phyloP scores from a whole-genome alignment of 2,329 filamentous ascomycete genomes.

The Periconia digitata region DNA sequence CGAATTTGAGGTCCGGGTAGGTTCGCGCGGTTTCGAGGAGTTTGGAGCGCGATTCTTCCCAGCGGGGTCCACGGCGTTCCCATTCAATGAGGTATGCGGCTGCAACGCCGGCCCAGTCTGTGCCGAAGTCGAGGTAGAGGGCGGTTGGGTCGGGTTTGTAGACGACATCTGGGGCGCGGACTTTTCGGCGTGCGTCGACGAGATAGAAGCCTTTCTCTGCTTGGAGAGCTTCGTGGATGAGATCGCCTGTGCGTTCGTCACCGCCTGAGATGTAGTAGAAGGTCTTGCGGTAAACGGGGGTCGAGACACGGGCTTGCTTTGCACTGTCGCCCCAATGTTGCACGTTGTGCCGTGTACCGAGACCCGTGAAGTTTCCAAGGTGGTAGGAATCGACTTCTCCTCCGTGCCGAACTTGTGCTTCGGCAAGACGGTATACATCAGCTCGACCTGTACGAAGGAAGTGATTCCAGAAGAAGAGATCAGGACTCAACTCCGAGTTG shows the following conservation, averaged over 20 bases:
- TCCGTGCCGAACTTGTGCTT: conserved; percentile 60
- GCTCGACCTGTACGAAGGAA: conserved; percentile 62
- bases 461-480: conserved; percentile 64
- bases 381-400: conserved; percentile 66
- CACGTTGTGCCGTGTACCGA: conserved; percentile 64
- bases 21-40: conserved; percentile 53
- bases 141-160: conserved; percentile 46
- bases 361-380: conserved; percentile 58
- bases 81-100: conserved; percentile 62
- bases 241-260: conserved; percentile 59
- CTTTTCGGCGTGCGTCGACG: conserved; percentile 62
- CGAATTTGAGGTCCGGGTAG: conserved; percentile 58
- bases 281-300: conserved; percentile 58
- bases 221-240: conserved; percentile 56
- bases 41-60: conserved; percentile 56
- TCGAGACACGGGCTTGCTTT: conserved; percentile 64
- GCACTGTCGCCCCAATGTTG: conserved; percentile 64
- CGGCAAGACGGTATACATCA: conserved; percentile 61
- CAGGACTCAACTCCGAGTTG: conserved; percentile 64
- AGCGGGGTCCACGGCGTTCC: conserved; percentile 58
- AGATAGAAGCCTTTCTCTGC: conserved; percentile 55
- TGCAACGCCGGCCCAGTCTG: conserved; percentile 61
- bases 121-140: conserved; percentile 57
- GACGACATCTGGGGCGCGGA: conserved; percentile 55
- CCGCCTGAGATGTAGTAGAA: conserved; percentile 61